Evolutionary conservation across 805 yeast genomes (phyloP).

Genomic region (Candida mattraensis): DNA sequence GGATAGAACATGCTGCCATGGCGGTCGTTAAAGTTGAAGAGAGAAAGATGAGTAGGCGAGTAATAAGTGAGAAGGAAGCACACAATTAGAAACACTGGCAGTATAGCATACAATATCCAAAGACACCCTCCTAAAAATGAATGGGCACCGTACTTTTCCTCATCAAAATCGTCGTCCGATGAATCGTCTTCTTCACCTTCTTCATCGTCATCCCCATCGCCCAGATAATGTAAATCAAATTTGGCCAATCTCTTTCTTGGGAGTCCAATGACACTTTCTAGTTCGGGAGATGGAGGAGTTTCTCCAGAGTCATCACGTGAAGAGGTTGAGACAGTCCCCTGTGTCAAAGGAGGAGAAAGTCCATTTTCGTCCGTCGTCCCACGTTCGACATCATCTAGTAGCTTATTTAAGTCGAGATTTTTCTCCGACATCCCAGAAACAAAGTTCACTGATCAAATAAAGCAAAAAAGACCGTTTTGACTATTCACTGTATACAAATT

Average conservation of each 20-base stretch:
- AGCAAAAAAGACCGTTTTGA: no score
- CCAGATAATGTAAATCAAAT: constrained; percentile 10
- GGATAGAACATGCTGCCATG: constrained; percentile 30
- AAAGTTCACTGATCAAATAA: constrained; percentile 2
- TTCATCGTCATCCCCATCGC: constrained; percentile 4
- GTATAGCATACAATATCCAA: constrained; percentile 23
- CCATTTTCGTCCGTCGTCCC: not conserved
- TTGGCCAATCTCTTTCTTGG: constrained; percentile 16
- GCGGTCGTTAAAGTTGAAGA: constrained; percentile 7
- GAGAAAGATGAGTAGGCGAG: constrained; percentile 4
- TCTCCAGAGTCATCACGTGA: constrained; percentile 6
- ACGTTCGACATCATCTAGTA: constrained; percentile 17
- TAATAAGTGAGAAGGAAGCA: constrained; percentile 14
- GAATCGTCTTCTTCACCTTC: constrained; percentile 11
- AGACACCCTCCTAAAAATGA: constrained; percentile 16
- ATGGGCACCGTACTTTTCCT: constrained; percentile 12
- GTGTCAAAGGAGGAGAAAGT: not conserved
- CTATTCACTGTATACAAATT: no score
- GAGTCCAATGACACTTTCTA: not conserved
- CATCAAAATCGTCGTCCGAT: constrained; percentile 13
- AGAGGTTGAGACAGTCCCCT: constrained; percentile 3
- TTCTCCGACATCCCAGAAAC: constrained; percentile 13
- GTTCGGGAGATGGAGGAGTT: constrained; percentile 15
- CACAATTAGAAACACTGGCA: constrained; percentile 19
- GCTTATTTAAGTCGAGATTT: constrained; percentile 14